Conservation (phyloP, 83 land plant species). For the Thuja plicata region DNA sequence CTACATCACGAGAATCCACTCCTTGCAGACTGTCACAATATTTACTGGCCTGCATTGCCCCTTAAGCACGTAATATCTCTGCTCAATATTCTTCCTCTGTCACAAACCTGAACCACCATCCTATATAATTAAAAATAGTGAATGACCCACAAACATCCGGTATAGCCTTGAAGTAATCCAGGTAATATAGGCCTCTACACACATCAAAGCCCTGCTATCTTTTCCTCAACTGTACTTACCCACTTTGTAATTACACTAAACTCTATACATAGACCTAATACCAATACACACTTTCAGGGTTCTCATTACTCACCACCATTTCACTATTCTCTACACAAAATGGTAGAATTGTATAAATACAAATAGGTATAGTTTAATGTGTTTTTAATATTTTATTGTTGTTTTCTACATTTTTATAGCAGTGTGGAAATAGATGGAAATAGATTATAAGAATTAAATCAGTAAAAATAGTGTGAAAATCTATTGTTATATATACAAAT, state of each 20-base stretch:
- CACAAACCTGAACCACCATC: neutral
- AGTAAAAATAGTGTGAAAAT: too few species aligned
- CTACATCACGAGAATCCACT: slow-evolving; percentile 13
- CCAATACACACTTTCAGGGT: neutral
- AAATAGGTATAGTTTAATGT: too few species aligned
- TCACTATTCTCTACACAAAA: too few species aligned
- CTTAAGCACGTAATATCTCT: slow-evolving; percentile 8
- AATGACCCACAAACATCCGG: neutral
- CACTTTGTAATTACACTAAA: neutral
- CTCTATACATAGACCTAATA: neutral
- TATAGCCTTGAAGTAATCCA: slow-evolving; percentile 1
- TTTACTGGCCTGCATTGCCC: slow-evolving; percentile 1
- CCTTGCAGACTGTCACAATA: slow-evolving; percentile 9
- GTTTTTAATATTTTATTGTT: too few species aligned
- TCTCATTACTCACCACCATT: neutral
- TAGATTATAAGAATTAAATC: too few species aligned
- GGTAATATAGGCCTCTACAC: neutral
- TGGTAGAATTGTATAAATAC: too few species aligned
- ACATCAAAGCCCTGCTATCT: neutral
- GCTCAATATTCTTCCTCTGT: slow-evolving; percentile 6
- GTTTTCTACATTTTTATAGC: too few species aligned
- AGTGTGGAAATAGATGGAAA: too few species aligned
- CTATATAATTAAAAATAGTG: neutral
- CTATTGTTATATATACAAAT: too few species aligned
- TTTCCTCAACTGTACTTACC: neutral